Conservation (phyloP, 345 rosid genomes). For the Gossypium bickii region DNA sequence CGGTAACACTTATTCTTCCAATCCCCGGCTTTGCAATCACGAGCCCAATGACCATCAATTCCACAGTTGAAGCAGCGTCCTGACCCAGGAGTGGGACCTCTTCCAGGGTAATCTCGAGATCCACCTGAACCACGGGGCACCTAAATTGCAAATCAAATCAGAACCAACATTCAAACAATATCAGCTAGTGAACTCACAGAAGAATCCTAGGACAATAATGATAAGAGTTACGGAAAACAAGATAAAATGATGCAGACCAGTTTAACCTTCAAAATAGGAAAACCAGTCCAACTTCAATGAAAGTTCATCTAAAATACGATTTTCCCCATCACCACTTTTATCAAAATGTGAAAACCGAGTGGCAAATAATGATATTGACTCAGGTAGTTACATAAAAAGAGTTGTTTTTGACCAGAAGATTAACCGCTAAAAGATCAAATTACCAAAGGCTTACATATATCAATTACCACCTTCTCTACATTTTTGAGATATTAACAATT, state of each 20-base stretch:
- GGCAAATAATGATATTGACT: background rate
- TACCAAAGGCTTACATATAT: background rate
- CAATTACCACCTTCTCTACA: background rate
- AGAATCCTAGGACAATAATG: background rate
- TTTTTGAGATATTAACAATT: background rate
- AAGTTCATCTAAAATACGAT: background rate
- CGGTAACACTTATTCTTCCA: constrained; percentile 86
- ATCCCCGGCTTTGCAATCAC: constrained; percentile 89
- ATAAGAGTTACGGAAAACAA: too few relatives aligned
- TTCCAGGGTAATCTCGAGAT: constrained; percentile 64
- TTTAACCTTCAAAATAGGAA: background rate
- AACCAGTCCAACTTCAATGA: background rate
- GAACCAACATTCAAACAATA: background rate
- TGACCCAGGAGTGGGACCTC: constrained; percentile 82
- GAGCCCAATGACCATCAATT: constrained; percentile 86
- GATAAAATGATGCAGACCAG: background rate
- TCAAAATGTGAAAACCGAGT: background rate
- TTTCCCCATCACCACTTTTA: background rate
- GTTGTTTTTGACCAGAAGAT: background rate
- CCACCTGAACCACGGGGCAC: constrained; percentile 76
- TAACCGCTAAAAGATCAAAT: background rate
- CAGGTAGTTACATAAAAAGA: background rate
- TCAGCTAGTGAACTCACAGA: background rate
- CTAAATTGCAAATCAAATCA: constrained; percentile 27
- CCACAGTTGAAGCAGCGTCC: constrained; percentile 88